Percentiles rank a stretch among this genome's conserved stretches.
phyloP scores from a whole-genome alignment of 768 basidiomycete species.

The Rhodotorula paludigena region DNA sequence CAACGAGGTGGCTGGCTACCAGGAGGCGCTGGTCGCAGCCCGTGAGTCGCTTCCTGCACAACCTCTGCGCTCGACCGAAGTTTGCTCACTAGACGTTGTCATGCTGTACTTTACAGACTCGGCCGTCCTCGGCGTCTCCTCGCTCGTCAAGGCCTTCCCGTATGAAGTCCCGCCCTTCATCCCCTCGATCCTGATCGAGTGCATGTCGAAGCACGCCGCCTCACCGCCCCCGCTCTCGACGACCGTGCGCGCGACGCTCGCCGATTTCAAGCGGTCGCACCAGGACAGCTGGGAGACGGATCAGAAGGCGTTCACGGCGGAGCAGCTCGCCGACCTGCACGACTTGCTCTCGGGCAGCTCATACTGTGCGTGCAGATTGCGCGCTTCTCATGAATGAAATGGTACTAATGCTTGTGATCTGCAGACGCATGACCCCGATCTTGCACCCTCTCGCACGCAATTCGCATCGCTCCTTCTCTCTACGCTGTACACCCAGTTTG shows the following conservation, averaged over 20 bases:
- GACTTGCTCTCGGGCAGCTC: conserved; percentile 26
- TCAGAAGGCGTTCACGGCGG: conserved; percentile 74
- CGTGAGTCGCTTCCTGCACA: conserved; percentile 47
- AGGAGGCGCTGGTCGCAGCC: conserved; percentile 65
- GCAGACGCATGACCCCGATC: no score
- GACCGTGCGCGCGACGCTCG: conserved; percentile 41
- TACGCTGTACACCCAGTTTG: no score
- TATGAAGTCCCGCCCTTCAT: conserved; percentile 95
- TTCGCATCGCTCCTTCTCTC: no score
- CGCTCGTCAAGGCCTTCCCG: conserved; percentile 87
- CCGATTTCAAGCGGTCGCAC: conserved; percentile 44
- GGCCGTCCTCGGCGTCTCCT: conserved; percentile 88
- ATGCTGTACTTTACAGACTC: conserved; percentile 57
- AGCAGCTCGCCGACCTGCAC: conserved; percentile 56
- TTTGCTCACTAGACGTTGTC: background rate
- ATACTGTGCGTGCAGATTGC: conserved; percentile 2
- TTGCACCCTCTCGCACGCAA: no score
- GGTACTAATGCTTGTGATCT: no score
- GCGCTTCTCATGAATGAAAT: no score
- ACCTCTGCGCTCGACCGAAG: background rate
- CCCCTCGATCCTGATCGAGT: conserved; percentile 72
- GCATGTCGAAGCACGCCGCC: conserved; percentile 75
- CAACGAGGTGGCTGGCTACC: conserved; percentile 60
- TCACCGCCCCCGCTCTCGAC: conserved; percentile 59
- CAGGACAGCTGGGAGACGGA: conserved; percentile 64